Conservation (phyloP, 2,329 filamentous ascomycete genomes). For the Sclerotinia glacialis region DNA sequence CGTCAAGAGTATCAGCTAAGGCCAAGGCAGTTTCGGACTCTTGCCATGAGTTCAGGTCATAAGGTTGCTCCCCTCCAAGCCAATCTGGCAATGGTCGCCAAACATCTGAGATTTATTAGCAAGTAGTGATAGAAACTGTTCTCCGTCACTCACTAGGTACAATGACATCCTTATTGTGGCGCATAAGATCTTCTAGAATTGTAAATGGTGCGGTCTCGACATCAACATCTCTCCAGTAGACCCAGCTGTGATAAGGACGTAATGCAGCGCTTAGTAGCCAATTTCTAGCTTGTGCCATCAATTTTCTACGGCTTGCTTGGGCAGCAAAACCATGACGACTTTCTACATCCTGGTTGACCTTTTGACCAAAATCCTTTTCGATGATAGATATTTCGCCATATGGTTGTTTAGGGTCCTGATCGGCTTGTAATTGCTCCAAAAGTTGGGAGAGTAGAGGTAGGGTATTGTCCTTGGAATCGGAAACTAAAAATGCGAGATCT, state of each 20-base stretch:
- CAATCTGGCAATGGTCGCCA: conserved; percentile 98
- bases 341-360: conserved; percentile 96
- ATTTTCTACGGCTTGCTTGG: conserved; percentile 86
- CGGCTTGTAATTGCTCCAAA: conserved; percentile 74
- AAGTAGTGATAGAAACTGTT: not conserved
- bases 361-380: conserved; percentile 98
- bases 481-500: conserved; percentile 93
- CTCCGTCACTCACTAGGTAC: conserved; percentile 76
- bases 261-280: conserved; percentile 93
- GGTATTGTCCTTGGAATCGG: conserved; percentile 93
- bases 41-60: conserved; percentile 98
- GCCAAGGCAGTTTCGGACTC: conserved; percentile 95
- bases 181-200: conserved; percentile 96
- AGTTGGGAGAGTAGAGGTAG: conserved; percentile 71
- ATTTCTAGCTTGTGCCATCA: conserved; percentile 97
- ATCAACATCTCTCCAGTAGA: conserved; percentile 98
- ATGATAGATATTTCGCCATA: conserved; percentile 98
- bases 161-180: conserved; percentile 97
- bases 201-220: conserved; percentile 97
- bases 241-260: conserved; percentile 95
- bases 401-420: conserved; percentile 73
- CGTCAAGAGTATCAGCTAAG: conserved; percentile 89
- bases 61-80: conserved; percentile 97
- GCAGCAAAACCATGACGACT: conserved; percentile 96
- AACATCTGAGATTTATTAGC: conserved; percentile 61